phyloP scores from a whole-genome alignment of 805 yeast genomes.

The Metschnikowia sp. region DNA sequence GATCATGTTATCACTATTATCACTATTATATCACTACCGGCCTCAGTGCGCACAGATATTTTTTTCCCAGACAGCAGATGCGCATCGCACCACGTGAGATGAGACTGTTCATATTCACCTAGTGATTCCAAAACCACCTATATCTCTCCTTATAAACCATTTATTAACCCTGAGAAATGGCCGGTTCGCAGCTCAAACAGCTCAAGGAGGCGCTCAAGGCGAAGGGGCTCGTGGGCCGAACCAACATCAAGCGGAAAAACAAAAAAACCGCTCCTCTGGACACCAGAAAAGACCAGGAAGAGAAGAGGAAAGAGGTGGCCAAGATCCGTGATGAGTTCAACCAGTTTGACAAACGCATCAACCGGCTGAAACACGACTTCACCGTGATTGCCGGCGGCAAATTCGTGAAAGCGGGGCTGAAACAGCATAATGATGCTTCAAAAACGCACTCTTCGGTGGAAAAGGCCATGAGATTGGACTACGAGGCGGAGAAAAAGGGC shows the following conservation, averaged over 20 bases:
- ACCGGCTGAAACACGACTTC: slow-evolving; percentile 58
- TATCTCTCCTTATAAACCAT: background rate
- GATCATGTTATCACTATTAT: too few relatives aligned
- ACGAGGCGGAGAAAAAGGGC: slow-evolving; percentile 57
- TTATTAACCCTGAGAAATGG: slow-evolving; percentile 44
- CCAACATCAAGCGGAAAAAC: slow-evolving; percentile 59
- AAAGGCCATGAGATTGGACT: slow-evolving; percentile 50
- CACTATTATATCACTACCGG: too few relatives aligned
- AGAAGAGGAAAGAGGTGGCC: slow-evolving; percentile 41
- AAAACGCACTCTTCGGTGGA: slow-evolving; percentile 35
- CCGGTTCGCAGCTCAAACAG: slow-evolving; percentile 84
- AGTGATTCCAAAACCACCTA: too few relatives aligned
- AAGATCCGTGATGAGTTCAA: slow-evolving; percentile 80
- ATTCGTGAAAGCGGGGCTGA: slow-evolving; percentile 42
- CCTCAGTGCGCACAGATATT: too few relatives aligned
- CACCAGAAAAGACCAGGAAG: slow-evolving; percentile 66
- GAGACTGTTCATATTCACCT: too few relatives aligned
- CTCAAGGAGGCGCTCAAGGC: slow-evolving; percentile 72
- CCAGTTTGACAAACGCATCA: slow-evolving; percentile 79
- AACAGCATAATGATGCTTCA: slow-evolving; percentile 34
- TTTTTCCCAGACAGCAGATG: too few relatives aligned
- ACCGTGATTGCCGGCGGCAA: slow-evolving; percentile 39
- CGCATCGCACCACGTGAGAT: too few relatives aligned
- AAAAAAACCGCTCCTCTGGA: slow-evolving; percentile 55
- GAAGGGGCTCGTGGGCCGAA: slow-evolving; percentile 84